A percentile compares a stretch with the other conserved stretches of the same genome.
Evolutionary conservation across 352 stramenopile genomes (phyloP).

Genomic region (Blastocystis sp.): DNA sequence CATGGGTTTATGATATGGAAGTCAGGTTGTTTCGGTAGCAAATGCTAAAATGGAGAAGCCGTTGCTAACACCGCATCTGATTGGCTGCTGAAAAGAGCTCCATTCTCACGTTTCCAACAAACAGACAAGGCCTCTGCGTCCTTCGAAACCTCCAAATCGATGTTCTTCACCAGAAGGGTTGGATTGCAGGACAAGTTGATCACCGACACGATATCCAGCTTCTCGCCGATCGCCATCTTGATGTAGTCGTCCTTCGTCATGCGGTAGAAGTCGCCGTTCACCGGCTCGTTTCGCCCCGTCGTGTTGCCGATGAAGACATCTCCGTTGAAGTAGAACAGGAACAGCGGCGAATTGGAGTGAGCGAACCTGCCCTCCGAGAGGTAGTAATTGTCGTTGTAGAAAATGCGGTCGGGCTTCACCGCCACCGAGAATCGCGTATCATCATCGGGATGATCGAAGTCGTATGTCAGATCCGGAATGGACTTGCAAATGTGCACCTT

Average conservation of each 20-base stretch:
- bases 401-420: not conserved
- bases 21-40: not conserved
- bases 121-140: not conserved
- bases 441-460: not conserved
- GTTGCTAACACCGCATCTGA: not conserved
- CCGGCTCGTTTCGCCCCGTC: not conserved
- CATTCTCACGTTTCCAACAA: not conserved
- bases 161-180: not conserved
- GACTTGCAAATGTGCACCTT: not conserved
- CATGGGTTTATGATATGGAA: not conserved
- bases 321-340: constrained; percentile 52
- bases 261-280: constrained; percentile 28
- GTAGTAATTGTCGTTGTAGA: not conserved
- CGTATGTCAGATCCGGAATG: constrained; percentile 17
- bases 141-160: not conserved
- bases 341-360: not conserved
- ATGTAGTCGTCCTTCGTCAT: not conserved
- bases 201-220: not conserved
- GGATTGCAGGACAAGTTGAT: not conserved
- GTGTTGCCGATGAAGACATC: constrained; percentile 46
- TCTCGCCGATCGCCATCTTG: constrained; percentile 5
- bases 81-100: not conserved
- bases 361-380: not conserved
- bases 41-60: not conserved
- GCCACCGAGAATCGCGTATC: not conserved